Conservation (phyloP, 139 green algal genomes). For the Nannochloris sp. region DNA sequence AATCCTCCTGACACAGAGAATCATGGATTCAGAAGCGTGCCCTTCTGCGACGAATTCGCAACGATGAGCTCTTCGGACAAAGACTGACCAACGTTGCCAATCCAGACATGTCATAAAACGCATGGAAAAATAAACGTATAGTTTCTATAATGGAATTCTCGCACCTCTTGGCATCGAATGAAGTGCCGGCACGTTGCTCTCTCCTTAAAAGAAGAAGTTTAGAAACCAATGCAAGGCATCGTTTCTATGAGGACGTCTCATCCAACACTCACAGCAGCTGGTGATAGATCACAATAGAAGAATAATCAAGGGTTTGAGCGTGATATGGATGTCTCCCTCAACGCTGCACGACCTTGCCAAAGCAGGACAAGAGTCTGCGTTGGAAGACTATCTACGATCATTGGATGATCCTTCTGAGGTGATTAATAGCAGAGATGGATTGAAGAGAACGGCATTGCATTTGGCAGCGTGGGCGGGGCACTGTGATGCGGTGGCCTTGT, state of each 20-base stretch:
- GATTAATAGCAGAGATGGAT: constrained; percentile 27
- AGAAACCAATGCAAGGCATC: too few relatives aligned
- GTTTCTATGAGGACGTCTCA: too few relatives aligned
- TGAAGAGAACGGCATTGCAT: constrained; percentile 54
- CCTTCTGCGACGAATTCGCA: background rate
- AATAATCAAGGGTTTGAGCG: too few relatives aligned
- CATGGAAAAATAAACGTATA: too few relatives aligned
- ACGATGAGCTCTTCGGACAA: background rate
- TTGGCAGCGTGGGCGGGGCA: constrained; percentile 69
- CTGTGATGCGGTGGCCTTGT: constrained; percentile 45
- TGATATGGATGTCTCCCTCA: constrained; percentile 7
- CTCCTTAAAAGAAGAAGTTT: too few relatives aligned
- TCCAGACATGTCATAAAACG: background rate
- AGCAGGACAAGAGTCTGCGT: background rate
- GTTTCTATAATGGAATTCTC: too few relatives aligned
- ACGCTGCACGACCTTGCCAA: constrained; percentile 41
- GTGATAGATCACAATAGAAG: too few relatives aligned
- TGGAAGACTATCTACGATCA: background rate
- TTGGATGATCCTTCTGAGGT: too few relatives aligned
- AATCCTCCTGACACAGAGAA: background rate
- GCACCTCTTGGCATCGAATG: background rate
- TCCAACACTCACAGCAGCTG: too few relatives aligned
- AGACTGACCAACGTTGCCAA: background rate
- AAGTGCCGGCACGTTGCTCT: too few relatives aligned
- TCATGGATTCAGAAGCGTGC: background rate